Conservation (phyloP, 345 rosid species). For the Syzygium oleosum region DNA sequence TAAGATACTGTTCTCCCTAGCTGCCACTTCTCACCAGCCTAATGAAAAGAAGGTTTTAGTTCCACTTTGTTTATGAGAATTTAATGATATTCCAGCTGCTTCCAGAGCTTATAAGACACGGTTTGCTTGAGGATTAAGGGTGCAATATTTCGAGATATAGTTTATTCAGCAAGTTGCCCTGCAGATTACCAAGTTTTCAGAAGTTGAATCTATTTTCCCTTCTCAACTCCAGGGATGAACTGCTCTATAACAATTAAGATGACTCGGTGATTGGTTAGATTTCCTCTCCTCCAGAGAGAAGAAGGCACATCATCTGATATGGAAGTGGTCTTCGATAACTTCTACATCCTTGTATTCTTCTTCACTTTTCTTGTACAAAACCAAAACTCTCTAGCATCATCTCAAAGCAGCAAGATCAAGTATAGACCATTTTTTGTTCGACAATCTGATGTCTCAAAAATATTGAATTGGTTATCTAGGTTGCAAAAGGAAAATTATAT, state of each 20-base stretch:
- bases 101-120: neutral
- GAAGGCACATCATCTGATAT: neutral
- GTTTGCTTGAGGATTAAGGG: neutral
- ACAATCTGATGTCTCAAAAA: neutral
- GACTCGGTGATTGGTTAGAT: neutral
- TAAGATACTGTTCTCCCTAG: neutral
- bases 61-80: neutral
- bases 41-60: neutral
- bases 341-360: neutral
- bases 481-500: neutral
- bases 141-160: neutral
- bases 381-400: neutral
- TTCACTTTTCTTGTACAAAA: neutral
- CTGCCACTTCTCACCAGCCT: neutral
- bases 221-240: neutral
- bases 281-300: neutral
- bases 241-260: neutral
- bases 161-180: neutral
- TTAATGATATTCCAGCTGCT: neutral
- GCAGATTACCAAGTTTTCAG: neutral
- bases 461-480: neutral
- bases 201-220: neutral
- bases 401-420: neutral
- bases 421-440: neutral
- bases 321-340: neutral